Evolutionary conservation across 495 filamentous ascomycete genomes (phyloP), one percentile per base, ranked within the genome.

Genomic region (Xylaria scruposa): DNA sequence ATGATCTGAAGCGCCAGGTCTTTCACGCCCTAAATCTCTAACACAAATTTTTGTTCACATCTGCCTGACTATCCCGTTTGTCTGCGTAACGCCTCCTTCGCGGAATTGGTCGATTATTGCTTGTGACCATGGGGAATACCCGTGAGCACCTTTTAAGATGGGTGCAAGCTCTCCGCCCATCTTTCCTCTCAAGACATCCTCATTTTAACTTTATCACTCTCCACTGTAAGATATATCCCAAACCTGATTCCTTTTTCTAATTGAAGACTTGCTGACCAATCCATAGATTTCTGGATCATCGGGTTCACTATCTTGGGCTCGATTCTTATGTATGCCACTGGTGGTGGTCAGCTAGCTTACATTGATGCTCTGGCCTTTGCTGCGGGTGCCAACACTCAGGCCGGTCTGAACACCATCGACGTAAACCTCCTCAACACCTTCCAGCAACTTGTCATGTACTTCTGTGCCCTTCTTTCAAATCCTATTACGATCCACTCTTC

Each of bases 351-450:
- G 8, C 77, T 99, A 51, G 71, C 81, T 8, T 99, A 97, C 75
- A 93, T 95, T 71, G 94, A 99, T 86, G 93, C 94, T 17, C 87
- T 99, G 21, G 94, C 97, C 84, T 92, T 97, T 71, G 86, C 91
- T 15, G 87, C 85, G 70, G 94, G 97, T 17, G 86, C 91, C 46
- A 89, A 92, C 67, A 98, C 95, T 1, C 96, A 99, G 79, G 95
- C 93, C 61, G 96, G 96, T 0, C 83, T 99, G 70, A 99, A 99
- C 81, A 91, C 94, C 74, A 81, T 97, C 56, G 89, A 98, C 76
- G 65, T 95, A 44, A 97, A 97, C 77, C 63, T 81, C 7, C 79
- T 97, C 3, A 85, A 86, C 67, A 90, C 92, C 7, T 97, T 93
- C 73, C 94, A 97, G 77, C 96, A 92, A 78, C 73, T 93, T 12